Evolutionary conservation across 176 grass and related monocot genomes (phyloP).

Genomic region (Bonia amplexicaulis): DNA sequence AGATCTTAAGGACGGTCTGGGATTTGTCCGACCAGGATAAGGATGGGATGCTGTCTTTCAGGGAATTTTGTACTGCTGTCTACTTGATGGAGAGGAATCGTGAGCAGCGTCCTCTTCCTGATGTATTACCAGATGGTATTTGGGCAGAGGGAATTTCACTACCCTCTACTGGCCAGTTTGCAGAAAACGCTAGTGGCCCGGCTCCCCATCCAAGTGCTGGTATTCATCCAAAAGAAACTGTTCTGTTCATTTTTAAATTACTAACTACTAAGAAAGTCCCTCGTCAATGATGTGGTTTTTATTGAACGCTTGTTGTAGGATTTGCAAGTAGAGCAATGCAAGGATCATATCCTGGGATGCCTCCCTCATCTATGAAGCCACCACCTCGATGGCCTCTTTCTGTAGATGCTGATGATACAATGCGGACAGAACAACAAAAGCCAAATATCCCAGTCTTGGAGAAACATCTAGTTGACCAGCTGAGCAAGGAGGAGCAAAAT

Average conservation of each 20-base stretch:
- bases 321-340: slow-evolving; percentile 51
- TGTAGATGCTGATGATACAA: slow-evolving; percentile 45
- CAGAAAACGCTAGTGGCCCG: slow-evolving; percentile 44
- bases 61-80: slow-evolving; percentile 91
- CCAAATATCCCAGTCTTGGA: slow-evolving; percentile 84
- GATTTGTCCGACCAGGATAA: slow-evolving; percentile 99
- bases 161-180: slow-evolving; percentile 81
- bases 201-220: slow-evolving; percentile 55
- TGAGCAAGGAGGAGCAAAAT: slow-evolving; percentile 91
- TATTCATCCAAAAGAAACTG: slow-evolving; percentile 42
- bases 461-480: slow-evolving; percentile 79
- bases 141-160: slow-evolving; percentile 81
- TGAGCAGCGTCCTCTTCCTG: slow-evolving; percentile 78
- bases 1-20: slow-evolving; percentile 94
- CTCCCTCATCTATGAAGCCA: slow-evolving; percentile 58
- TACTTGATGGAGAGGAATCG: slow-evolving; percentile 95
- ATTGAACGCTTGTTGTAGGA: slow-evolving; percentile 45
- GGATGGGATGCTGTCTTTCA: slow-evolving; percentile 91
- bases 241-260: background rate
- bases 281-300: slow-evolving; percentile 28
- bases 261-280: background rate
- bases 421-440: slow-evolving; percentile 58
- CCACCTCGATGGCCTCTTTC: slow-evolving; percentile 53
- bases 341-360: slow-evolving; percentile 50
- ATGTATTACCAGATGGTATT: slow-evolving; percentile 70